Base-by-base conservation (phyloP, 208 protist species). In the Trichomonas gallinae region DNA sequence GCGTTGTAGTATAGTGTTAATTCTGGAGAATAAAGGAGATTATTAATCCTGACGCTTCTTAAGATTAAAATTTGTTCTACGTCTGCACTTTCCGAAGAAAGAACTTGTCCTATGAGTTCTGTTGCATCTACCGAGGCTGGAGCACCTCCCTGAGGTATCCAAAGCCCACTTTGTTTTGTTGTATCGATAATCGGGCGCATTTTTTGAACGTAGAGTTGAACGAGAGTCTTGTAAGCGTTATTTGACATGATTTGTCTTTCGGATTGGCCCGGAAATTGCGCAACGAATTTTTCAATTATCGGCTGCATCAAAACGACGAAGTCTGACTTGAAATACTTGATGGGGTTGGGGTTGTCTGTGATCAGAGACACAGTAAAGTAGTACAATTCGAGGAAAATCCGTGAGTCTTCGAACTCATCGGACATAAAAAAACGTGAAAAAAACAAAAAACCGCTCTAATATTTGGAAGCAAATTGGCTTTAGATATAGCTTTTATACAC, bases 311-410 rank as follows among this genome's bases (percentile, higher is more conserved):
- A 51, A 51, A 93, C 87, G 2, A 93, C 87, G 31, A 93, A 93
- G 45, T 93, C 87, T 38, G 87, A 93, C 44, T 93, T 93, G 46
- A 93, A 93, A 93, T 93, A 93, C 31, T 93, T 42, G 21, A 93
- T 40, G 13, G 87, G 87, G 38, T 44, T 93, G 15, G 46, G 17
- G 1, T 42, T 58, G 15, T 93, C 87, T 9, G 87, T 58, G 10
- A 93, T 93, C 15, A 93, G n/a, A 51, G 87, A 93, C 2, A 93
- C 87, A 38, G 87, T 93, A 38, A 93, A 93, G 26, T 93, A 93
- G 36, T 44, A 93, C 6, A 93, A 31, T 51, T 93, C 87, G 6
- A 93, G 26, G 15, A 93, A 93, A 38, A 93, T 40, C 26, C 87
- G 40, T 0, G 44, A 42, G 10, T 93, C 87, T 51, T 93, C 87